Evolutionary conservation across 208 protist genomes (phyloP).

Genomic region (Acanthamoeba healyi): DNA sequence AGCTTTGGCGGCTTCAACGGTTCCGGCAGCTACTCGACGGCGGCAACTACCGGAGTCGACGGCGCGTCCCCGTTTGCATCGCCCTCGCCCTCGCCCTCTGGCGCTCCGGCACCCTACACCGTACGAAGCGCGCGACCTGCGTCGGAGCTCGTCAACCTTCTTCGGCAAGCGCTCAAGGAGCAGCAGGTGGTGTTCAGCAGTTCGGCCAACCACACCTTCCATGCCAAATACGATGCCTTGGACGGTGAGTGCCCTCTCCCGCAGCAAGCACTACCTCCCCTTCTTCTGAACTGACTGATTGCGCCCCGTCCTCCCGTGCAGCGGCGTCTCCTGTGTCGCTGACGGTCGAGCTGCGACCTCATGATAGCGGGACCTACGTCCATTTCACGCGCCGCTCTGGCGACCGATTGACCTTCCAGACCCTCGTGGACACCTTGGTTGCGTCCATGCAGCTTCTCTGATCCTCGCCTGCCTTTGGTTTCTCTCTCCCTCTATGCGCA

Average conservation of each 20-base stretch:
- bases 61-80: background rate
- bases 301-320: background rate
- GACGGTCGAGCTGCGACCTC: background rate
- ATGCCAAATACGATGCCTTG: constrained; percentile 47
- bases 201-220: background rate
- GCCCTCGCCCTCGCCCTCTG: background rate
- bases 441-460: background rate
- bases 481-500: background rate
- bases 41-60: background rate
- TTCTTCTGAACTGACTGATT: background rate
- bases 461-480: background rate
- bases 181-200: constrained; percentile 15
- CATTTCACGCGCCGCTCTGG: background rate
- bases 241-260: background rate
- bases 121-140: background rate
- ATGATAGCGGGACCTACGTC: background rate
- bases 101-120: background rate
- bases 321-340: constrained; percentile 1
- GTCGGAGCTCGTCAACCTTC: background rate
- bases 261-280: background rate
- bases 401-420: constrained; percentile 14
- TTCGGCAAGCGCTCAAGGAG: background rate
- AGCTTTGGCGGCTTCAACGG: background rate
- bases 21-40: background rate
- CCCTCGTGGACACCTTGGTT: background rate